These are phyloP conservation scores for Pseudogymnoascus pannorum DNA, from an alignment of 2,329 filamentous ascomycete species.

Conservation along the genomic window DNA sequence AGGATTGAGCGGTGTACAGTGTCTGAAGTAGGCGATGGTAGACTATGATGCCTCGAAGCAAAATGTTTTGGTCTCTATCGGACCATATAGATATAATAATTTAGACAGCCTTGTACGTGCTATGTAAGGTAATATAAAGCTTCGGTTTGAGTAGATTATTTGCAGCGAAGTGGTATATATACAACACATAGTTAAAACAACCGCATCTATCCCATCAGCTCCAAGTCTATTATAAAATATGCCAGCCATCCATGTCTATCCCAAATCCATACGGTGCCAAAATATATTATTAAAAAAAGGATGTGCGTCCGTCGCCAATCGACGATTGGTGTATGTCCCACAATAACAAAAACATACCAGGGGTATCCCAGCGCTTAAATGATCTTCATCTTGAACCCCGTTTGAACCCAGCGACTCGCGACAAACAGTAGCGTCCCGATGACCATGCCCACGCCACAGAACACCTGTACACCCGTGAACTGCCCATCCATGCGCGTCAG, in stretches of 20 bases:
- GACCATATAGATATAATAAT: no score
- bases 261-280: background rate
- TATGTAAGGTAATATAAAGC: background rate
- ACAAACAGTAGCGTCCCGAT: constrained; percentile 35
- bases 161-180: background rate
- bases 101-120: background rate
- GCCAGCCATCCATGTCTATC: background rate
- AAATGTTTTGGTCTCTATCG: no score
- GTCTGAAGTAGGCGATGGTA: background rate
- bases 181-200: background rate
- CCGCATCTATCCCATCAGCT: background rate
- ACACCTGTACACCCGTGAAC: constrained; percentile 47
- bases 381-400: constrained; percentile 19
- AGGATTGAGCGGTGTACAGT: constrained; percentile 17
- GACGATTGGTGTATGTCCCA: background rate
- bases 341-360: background rate
- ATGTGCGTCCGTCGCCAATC: background rate
- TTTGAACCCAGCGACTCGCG: constrained; percentile 29
- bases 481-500: constrained; percentile 44
- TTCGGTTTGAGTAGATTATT: background rate
- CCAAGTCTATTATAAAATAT: background rate
- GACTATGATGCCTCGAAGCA: background rate
- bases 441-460: constrained; percentile 49
- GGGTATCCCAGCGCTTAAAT: constrained; percentile 16
- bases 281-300: background rate